These are phyloP conservation scores for Millerozyma miso DNA, from an alignment of 805 yeast species.

Conservation along the genomic window DNA sequence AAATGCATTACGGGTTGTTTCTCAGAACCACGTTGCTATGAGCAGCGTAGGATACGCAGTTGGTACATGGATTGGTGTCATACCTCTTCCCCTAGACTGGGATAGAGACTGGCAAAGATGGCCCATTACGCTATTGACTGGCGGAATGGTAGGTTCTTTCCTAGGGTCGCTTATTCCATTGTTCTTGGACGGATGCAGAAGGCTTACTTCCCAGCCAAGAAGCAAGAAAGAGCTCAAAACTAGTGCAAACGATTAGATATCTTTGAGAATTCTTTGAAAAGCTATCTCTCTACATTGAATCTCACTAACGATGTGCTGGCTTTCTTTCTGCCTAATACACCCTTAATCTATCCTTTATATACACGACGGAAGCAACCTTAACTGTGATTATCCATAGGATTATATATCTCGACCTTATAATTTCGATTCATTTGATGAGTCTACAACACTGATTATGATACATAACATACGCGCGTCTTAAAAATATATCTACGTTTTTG, in stretches of 20 bases:
- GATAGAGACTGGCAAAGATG: slow-evolving; percentile 95
- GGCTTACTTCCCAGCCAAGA: neutral
- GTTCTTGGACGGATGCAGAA: neutral
- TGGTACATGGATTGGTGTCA: slow-evolving; percentile 90
- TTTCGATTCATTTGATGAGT: neutral
- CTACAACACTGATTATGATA: neutral
- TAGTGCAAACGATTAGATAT: too few species aligned
- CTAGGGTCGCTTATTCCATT: slow-evolving; percentile 43
- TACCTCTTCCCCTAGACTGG: slow-evolving; percentile 96
- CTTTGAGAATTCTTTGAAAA: too few species aligned
- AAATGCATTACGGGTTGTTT: slow-evolving; percentile 17
- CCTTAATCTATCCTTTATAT: too few species aligned
- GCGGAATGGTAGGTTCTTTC: slow-evolving; percentile 71
- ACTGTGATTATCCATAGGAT: too few species aligned
- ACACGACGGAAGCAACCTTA: too few species aligned
- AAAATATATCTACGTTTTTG: neutral
- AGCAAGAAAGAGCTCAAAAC: neutral
- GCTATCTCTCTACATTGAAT: too few species aligned
- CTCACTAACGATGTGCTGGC: too few species aligned
- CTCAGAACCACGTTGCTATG: slow-evolving; percentile 23
- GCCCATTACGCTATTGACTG: slow-evolving; percentile 85
- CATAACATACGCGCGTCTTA: neutral
- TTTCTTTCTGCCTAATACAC: too few species aligned
- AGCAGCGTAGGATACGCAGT: slow-evolving; percentile 28
- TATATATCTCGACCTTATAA: too few species aligned